Evolutionary conservation across 2,329 filamentous ascomycete species (phyloP).

Genomic region (Endocalyx cinctus): DNA sequence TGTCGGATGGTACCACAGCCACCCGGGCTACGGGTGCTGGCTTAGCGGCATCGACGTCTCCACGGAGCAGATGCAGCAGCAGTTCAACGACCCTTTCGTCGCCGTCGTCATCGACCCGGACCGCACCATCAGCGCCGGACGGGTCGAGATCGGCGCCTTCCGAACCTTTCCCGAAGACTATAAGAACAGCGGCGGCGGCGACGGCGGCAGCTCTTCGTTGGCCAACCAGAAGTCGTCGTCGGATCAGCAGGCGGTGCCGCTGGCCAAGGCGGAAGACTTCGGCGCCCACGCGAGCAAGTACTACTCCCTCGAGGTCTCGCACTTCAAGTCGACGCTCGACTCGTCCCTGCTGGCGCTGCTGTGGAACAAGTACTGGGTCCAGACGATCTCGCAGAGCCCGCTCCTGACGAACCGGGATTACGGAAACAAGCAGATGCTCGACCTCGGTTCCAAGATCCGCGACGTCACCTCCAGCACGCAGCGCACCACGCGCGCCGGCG

Average conservation of each 20-base stretch:
- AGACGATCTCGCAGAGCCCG: conserved; percentile 87
- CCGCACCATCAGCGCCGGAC: conserved; percentile 87
- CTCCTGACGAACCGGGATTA: conserved; percentile 91
- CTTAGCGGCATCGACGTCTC: conserved; percentile 91
- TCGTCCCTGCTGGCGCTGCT: conserved; percentile 78
- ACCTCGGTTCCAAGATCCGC: conserved; percentile 77
- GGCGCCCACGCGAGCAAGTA: conserved; percentile 88
- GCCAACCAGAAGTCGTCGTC: background rate
- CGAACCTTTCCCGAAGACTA: conserved; percentile 79
- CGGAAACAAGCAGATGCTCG: conserved; percentile 84
- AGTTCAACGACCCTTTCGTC: conserved; percentile 83
- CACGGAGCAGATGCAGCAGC: conserved; percentile 82
- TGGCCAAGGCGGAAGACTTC: conserved; percentile 94
- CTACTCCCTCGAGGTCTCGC: conserved; percentile 85
- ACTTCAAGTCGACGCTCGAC: conserved; percentile 93
- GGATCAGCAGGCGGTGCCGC: conserved; percentile 70
- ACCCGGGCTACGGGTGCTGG: conserved; percentile 98
- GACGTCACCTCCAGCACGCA: conserved; percentile 48
- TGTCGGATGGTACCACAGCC: conserved; percentile 97
- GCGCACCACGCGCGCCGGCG: conserved; percentile 24
- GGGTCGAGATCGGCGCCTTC: conserved; percentile 97
- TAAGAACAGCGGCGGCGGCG: conserved; percentile 31
- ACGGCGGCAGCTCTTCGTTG: conserved; percentile 11
- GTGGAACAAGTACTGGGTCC: conserved; percentile 99
- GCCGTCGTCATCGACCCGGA: conserved; percentile 96